phyloP scores from a whole-genome alignment of 106 monocot genomes.

The Cymbidium sinense region DNA sequence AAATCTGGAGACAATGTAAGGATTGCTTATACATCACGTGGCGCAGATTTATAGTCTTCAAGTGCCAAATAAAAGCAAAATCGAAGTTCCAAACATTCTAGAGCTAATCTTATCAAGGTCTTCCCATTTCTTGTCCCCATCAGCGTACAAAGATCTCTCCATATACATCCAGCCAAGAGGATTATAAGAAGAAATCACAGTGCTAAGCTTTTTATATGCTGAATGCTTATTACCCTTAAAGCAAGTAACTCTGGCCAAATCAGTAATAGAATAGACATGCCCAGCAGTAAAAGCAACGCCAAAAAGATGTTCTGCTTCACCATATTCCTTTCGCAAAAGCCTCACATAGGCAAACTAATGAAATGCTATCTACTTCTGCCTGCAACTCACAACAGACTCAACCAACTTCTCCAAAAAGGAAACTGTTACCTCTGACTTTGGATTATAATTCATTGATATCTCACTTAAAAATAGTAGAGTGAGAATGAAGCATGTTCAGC shows the following conservation, averaged over 20 bases:
- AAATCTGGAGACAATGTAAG: too few relatives aligned
- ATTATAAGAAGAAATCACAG: too few relatives aligned
- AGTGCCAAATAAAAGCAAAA: too few relatives aligned
- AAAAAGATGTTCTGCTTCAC: too few relatives aligned
- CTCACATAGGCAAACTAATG: slow-evolving; percentile 84
- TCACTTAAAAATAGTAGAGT: slow-evolving; percentile 83
- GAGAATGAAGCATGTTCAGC: slow-evolving; percentile 67
- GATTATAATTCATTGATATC: slow-evolving; percentile 61
- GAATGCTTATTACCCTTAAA: slow-evolving; percentile 36
- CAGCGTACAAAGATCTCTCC: slow-evolving; percentile 73
- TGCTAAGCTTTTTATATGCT: slow-evolving; percentile 63
- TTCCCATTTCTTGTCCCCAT: slow-evolving; percentile 51
- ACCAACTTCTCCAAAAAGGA: slow-evolving; percentile 64
- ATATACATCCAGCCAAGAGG: slow-evolving; percentile 98
- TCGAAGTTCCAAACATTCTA: too few relatives aligned
- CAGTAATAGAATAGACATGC: slow-evolving; percentile 67
- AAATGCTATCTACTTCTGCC: slow-evolving; percentile 64
- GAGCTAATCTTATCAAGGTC: too few relatives aligned
- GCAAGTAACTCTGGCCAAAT: slow-evolving; percentile 57
- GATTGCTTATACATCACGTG: slow-evolving; percentile 85
- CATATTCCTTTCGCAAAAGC: too few relatives aligned
- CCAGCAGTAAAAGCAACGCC: slow-evolving; percentile 47
- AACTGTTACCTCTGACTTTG: slow-evolving; percentile 54
- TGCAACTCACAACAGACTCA: slow-evolving; percentile 34
- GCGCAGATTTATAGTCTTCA: slow-evolving; percentile 67